Conservation (phyloP, 345 rosid species). For the Eucalyptus pumila region DNA sequence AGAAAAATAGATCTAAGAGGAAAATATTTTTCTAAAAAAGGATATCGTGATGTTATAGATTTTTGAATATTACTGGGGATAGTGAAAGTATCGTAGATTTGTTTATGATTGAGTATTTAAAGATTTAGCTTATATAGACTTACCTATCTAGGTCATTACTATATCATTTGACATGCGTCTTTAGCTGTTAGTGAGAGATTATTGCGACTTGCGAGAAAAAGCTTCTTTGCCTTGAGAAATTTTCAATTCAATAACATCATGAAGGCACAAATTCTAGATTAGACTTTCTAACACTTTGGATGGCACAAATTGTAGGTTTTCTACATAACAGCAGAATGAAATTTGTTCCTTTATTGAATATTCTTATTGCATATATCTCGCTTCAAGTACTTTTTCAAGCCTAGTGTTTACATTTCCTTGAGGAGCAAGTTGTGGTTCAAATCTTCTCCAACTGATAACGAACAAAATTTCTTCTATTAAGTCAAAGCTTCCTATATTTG, state of each 20-base stretch:
- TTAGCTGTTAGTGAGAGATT: not conserved
- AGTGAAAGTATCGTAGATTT: not conserved
- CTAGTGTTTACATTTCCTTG: not conserved
- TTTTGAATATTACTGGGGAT: not conserved
- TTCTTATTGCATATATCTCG: not conserved
- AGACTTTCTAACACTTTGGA: not conserved
- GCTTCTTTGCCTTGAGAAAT: not conserved
- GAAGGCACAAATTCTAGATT: not conserved
- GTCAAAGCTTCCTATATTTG: not conserved
- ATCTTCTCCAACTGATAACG: not conserved
- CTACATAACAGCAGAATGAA: not conserved
- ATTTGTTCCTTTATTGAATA: not conserved
- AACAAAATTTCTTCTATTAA: not conserved
- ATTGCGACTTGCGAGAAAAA: not conserved
- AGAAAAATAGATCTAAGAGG: not conserved
- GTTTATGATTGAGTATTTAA: no score
- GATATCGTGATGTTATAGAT: not conserved
- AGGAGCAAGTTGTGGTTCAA: not conserved
- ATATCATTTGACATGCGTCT: not conserved
- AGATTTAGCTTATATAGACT: no score
- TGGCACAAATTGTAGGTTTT: not conserved
- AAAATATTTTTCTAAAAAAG: not conserved
- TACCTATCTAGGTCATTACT: no score
- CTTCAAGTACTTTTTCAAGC: not conserved
- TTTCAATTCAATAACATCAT: not conserved